Evolutionary conservation across 75 land plant species (phyloP), one percentile per base, ranked within the genome.

Genomic region (Pinus tabuliformis): DNA sequence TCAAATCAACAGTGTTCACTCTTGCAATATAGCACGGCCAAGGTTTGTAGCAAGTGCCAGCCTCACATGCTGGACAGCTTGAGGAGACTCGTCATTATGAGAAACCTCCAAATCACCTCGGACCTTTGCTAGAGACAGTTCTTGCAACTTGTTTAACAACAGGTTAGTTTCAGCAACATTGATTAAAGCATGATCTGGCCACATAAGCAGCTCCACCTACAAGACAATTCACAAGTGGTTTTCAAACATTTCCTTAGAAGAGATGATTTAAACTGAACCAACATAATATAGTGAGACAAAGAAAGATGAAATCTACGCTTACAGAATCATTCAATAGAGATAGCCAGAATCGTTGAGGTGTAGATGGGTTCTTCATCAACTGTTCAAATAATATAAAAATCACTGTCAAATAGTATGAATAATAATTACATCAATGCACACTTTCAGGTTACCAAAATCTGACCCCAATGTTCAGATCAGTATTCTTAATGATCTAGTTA

Each of bases 21-120:
- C 97, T 78, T 89, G 89, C 16, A 96, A 81, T 62, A 92, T 83
- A 33, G 93, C 95, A n/a, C 99, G 90, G 14, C 95, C 98, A 24
- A 97, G 88, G 87, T 95, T 95, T 73, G 78, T 83, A 16, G 90
- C 99, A 56, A 97, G 86, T 26, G 98, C 99, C 54, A 92, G 83
- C 74, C 99, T 89, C 49, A 96, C 85, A 56, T 86, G 82, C 63
- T 83, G 86, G 57, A 94, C 58, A 18, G 90, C 84, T 70, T 84
- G 80, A n/a, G 85, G 73, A 11, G 84, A 82, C 57, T 88, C 77
- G 59, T 86, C 82, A 24, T 9, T 70, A 42, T 56, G 54, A 58
- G 80, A 63, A 56, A 80, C 62, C 54, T 92, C 87, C 36, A 83
- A 80, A 76, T 85, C 91, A 24, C 92, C 98, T 6, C 86, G 86